Evolutionary conservation across 2,329 filamentous ascomycete species (phyloP).

Genomic region (Atkinsonella hypoxylon): DNA sequence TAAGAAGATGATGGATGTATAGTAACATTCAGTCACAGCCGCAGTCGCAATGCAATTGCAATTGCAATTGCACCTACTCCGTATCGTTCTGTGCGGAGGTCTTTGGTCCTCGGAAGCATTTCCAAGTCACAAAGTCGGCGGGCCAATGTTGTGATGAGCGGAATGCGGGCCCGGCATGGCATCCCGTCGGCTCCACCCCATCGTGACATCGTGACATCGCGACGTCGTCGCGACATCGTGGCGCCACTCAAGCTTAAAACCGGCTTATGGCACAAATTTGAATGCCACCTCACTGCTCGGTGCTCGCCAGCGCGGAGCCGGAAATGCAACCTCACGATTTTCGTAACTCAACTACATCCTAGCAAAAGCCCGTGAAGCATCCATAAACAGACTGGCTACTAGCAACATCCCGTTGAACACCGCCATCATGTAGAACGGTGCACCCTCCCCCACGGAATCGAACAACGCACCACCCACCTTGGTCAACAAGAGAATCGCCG

Average conservation of each 20-base stretch:
- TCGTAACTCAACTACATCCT: constrained; percentile 7
- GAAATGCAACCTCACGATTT: constrained; percentile 7
- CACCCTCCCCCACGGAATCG: constrained; percentile 58
- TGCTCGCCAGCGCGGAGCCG: background rate
- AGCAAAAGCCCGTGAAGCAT: constrained; percentile 30
- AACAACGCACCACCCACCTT: constrained; percentile 85
- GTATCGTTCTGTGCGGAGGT: background rate
- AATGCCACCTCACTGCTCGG: background rate
- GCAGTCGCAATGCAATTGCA: background rate
- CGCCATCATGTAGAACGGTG: constrained; percentile 93
- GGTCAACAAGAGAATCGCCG: constrained; percentile 79
- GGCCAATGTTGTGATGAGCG: background rate
- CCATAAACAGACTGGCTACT: constrained; percentile 39
- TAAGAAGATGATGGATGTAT: too few relatives aligned
- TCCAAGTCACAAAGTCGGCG: background rate
- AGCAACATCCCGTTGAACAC: constrained; percentile 69
- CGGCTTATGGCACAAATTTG: background rate
- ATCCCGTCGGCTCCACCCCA: constrained; percentile 2
- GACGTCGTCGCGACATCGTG: background rate
- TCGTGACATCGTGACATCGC: background rate
- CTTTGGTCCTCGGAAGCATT: background rate
- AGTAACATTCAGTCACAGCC: background rate
- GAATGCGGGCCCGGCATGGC: background rate
- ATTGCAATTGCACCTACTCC: background rate
- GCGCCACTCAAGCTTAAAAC: background rate